Evolutionary conservation across 116 monocot genomes (phyloP).

Genomic region (Posidonia oceanica): DNA sequence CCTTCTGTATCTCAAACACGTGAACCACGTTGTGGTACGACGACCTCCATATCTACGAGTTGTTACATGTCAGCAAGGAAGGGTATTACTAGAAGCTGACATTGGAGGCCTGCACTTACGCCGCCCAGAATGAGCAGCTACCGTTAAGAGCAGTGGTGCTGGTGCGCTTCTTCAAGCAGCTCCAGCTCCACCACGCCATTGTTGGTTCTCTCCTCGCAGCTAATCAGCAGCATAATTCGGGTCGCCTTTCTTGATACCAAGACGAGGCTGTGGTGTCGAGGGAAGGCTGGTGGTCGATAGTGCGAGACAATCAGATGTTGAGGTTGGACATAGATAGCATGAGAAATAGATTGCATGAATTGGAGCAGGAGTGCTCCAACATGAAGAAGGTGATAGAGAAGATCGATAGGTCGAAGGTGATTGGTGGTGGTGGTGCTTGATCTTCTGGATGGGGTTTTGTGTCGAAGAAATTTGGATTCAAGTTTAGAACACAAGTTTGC

Average conservation of each 20-base stretch:
- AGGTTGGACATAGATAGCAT: conserved; percentile 94
- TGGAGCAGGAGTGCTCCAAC: conserved; percentile 69
- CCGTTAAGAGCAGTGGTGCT: conserved; percentile 82
- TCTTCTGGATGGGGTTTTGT: conserved; percentile 18
- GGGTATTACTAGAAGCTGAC: conserved; percentile 83
- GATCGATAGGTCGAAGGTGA: conserved; percentile 26
- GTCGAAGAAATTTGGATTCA: conserved; percentile 53
- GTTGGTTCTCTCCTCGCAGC: conserved; percentile 40
- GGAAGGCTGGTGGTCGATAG: conserved; percentile 32
- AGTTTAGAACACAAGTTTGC: conserved; percentile 74
- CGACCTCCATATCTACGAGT: conserved; percentile 63
- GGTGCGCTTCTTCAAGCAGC: conserved; percentile 99
- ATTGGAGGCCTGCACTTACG: conserved; percentile 94
- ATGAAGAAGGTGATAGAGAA: conserved; percentile 81
- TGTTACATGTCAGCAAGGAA: background rate
- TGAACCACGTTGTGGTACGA: conserved; percentile 94
- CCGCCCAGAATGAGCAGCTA: conserved; percentile 90
- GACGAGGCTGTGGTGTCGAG: conserved; percentile 12
- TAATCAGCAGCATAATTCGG: conserved; percentile 10
- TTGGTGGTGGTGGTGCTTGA: background rate
- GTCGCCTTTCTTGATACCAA: background rate
- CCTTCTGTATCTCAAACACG: conserved; percentile 71
- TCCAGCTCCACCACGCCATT: conserved; percentile 81
- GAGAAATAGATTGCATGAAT: conserved; percentile 61
- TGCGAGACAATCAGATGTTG: conserved; percentile 60